Base-by-base conservation (phyloP, 83 land plant species). In the Isoetes engelmannii region DNA sequence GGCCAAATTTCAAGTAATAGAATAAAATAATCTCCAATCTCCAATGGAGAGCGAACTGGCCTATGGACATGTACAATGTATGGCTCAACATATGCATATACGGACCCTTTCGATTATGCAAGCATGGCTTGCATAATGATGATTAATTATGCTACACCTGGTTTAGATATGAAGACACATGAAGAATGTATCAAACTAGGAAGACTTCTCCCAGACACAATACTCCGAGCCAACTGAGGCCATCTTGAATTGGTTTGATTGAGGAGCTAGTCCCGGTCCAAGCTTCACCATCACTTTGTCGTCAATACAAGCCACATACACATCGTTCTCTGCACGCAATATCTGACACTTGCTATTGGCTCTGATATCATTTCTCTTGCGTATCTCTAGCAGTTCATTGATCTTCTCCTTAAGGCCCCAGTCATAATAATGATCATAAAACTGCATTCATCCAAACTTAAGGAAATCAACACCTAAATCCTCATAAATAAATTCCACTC, bases 361-460 rank as follows among this genome's bases (percentile, higher is more conserved):
- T 61, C 69, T 79, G 53, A 82, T 68, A 46, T 70, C 79, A 48
- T 79, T 82, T 6, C 75, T 69, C 67, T 68, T 75, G 12, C 84
- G 55, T 15, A 75, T 63, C 4, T 44, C 57, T 17, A 79, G 48
- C 57, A 82, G 57, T 4, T 19, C 48, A 48, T 47, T 51, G 4
- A 82, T 75, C 72, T 67, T 75, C 5, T 71, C 58, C 48, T 72
- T 63, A 69, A 82, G 45, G 3, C 79, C 83, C 82, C 82, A 82
- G 28, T 82, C 84, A 54, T 56, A 82, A 58, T 67, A 82, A 47
- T 82, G 84, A 42, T 82, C 84, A 51, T 75, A 82, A 45, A 82
- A 82, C 84, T 79, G 84, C 67, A 61, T 15, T 65, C 28, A 63
- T 8, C n/a, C 28, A 63, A 62, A 12, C 1, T 5, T 6, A 19